Conservation (phyloP, 768 basidiomycete genomes). For the Lactifluus subvellereus region DNA sequence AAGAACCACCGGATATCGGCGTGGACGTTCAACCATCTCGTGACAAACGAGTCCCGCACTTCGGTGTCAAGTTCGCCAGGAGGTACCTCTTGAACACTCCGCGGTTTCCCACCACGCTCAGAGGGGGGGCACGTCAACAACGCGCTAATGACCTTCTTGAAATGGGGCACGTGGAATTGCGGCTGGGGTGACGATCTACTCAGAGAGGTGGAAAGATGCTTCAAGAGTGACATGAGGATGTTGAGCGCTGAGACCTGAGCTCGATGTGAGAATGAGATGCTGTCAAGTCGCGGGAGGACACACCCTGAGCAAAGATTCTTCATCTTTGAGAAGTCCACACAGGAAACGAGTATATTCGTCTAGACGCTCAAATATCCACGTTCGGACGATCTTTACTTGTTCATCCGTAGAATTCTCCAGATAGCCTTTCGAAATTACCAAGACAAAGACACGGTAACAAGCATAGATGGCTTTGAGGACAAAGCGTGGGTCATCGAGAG, state of each 20-base stretch:
- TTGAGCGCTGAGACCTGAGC: conserved; percentile 61
- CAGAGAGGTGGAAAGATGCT: conserved; percentile 65
- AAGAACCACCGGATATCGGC: conserved; percentile 90
- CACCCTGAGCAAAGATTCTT: conserved; percentile 71
- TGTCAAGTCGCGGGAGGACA: conserved; percentile 27
- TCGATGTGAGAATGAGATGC: conserved; percentile 10
- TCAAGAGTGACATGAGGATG: conserved; percentile 71
- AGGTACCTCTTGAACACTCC: conserved; percentile 21
- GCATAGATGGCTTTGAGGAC: conserved; percentile 77
- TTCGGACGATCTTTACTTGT: conserved; percentile 54
- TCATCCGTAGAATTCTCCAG: conserved; percentile 48
- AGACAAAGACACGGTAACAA: conserved; percentile 70
- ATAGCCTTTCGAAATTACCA: conserved; percentile 54
- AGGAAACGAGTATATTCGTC: conserved; percentile 66
- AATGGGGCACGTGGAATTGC: conserved; percentile 63
- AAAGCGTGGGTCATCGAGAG: conserved; percentile 45
- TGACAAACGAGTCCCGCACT: conserved; percentile 57
- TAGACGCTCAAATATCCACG: conserved; percentile 77
- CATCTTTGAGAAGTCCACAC: conserved; percentile 64
- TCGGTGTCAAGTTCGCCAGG: conserved; percentile 47
- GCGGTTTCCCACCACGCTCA: conserved; percentile 26
- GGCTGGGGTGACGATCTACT: conserved; percentile 44
- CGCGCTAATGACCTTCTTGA: conserved; percentile 55
- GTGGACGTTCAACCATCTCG: conserved; percentile 68
- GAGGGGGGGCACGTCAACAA: conserved; percentile 61